A percentile compares a stretch with the other conserved stretches of the same genome.
Conservation (phyloP, 768 basidiomycete genomes). For the Rhizopogon salebrosus region DNA sequence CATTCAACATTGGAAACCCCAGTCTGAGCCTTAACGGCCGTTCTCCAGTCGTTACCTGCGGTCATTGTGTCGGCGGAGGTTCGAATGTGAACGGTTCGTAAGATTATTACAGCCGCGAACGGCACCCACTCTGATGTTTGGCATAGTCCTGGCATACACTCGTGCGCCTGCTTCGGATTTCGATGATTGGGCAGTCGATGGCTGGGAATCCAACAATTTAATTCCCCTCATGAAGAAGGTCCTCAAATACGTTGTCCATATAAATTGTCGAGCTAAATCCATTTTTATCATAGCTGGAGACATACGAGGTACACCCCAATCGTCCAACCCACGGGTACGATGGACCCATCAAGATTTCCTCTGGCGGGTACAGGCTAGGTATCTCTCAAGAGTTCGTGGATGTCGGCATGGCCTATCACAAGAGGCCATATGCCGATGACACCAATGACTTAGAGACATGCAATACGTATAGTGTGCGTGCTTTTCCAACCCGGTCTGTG, state of each 20-base stretch:
- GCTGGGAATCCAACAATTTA: no score
- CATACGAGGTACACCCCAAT: constrained; percentile 14
- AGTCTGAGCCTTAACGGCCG: constrained; percentile 11
- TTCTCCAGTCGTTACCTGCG: constrained; percentile 13
- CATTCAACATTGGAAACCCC: constrained; percentile 12
- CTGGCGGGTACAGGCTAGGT: constrained; percentile 28
- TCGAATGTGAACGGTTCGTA: constrained; percentile 44
- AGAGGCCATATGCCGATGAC: constrained; percentile 40
- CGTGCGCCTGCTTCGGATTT: no score
- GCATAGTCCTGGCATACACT: constrained; percentile 48
- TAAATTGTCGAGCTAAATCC: background rate
- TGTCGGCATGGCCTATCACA: constrained; percentile 41
- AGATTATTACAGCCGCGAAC: background rate
- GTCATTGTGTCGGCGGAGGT: no score
- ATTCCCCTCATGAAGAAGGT: no score
- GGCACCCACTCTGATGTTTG: background rate
- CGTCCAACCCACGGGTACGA: constrained; percentile 17
- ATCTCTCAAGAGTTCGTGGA: constrained; percentile 42
- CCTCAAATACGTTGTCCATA: constrained; percentile 4
- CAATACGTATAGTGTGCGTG: constrained; percentile 43
- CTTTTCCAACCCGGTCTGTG: background rate
- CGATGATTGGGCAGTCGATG: no score
- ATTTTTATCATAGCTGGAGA: constrained; percentile 15
- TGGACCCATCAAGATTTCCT: constrained; percentile 19
- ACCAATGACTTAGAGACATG: constrained; percentile 38